These are phyloP conservation scores for Pelargonium cotyledonis DNA, from an alignment of 441 rosid species.

Conservation along the genomic window DNA sequence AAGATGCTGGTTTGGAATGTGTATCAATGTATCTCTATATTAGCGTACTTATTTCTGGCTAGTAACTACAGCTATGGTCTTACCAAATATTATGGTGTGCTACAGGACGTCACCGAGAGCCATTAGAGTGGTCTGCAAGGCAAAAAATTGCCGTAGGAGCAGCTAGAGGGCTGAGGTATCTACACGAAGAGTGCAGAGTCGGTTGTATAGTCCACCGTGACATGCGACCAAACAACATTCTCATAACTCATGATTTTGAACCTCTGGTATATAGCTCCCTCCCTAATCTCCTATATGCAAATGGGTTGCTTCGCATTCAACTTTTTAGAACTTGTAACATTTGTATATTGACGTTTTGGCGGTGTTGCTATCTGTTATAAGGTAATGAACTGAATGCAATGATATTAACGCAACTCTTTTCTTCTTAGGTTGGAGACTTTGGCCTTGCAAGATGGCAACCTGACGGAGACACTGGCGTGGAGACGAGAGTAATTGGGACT, in stretches of 20 bases:
- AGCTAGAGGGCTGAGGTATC: slow-evolving; percentile 95
- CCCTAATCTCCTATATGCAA: no score
- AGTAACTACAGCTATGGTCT: no score
- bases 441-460: slow-evolving; percentile 99
- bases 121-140: slow-evolving; percentile 84
- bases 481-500: slow-evolving; percentile 95
- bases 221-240: slow-evolving; percentile 97
- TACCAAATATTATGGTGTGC: no score
- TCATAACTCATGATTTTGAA: slow-evolving; percentile 93
- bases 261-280: slow-evolving; percentile 54
- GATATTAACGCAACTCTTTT: slow-evolving; percentile 11
- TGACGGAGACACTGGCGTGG: slow-evolving; percentile 88
- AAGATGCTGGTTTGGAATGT: background rate
- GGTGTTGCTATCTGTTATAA: no score
- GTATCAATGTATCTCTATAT: background rate
- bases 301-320: background rate
- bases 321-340: background rate
- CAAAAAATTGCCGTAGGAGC: slow-evolving; percentile 97
- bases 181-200: slow-evolving; percentile 99
- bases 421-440: slow-evolving; percentile 86
- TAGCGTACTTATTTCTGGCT: no score
- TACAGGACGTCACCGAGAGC: slow-evolving; percentile 55
- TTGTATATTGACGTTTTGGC: no score
- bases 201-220: slow-evolving; percentile 99
- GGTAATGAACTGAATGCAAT: background rate